Base-by-base conservation (phyloP, 2,329 filamentous ascomycete species). In the Tolypocladium inflatum region DNA sequence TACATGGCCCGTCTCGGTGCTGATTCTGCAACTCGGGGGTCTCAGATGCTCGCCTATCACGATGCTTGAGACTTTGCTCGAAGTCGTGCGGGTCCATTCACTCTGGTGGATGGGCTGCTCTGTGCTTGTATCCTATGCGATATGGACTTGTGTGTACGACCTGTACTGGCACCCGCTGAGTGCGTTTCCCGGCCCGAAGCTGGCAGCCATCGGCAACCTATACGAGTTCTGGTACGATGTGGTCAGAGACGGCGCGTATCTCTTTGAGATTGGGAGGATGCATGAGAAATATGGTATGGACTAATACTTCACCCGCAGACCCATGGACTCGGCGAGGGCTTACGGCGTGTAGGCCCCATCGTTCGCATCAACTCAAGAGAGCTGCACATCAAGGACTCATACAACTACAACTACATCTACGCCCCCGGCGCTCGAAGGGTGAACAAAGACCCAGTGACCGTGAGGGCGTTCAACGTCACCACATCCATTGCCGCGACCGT, bases 321-420 rank as follows among this genome's bases (percentile, higher is more conserved):
- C 17, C 17, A n/a, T 33, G 21, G 10, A 51, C 13, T 23, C 42
- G 4, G 13, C 4, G n/a, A 21, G 41, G 21, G 41, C 19, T 41
- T 2, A 42, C 41, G 41, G 21, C 21, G 10, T 7, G 11, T 3
- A 67, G 65, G 71, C 2, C 68, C 70, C 0, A 69, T 73, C n/a
- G 61, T 73, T 42, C 63, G 70, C 10, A 67, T 73, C 59, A 71
- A 66, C 39, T 67, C 71, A 0, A 58, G 66, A 35, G 71, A 73
- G 58, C 52, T 73, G 3, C 69, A 73, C 53, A 61, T 71, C 37
- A 59, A 56, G 23, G 65, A 68, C 26, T 55, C 67, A 1, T 57
- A 61, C 1, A 70, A 65, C 59, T 66, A 66, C 53, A 61, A 65
- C 54, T 64, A 57, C 5, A 57, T 71, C 11, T 71, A 70, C 50